A percentile compares a stretch with the other conserved stretches of the same genome.
Evolutionary conservation across 2,329 filamentous ascomycete species (phyloP).

Genomic region (Zalaria sp.): DNA sequence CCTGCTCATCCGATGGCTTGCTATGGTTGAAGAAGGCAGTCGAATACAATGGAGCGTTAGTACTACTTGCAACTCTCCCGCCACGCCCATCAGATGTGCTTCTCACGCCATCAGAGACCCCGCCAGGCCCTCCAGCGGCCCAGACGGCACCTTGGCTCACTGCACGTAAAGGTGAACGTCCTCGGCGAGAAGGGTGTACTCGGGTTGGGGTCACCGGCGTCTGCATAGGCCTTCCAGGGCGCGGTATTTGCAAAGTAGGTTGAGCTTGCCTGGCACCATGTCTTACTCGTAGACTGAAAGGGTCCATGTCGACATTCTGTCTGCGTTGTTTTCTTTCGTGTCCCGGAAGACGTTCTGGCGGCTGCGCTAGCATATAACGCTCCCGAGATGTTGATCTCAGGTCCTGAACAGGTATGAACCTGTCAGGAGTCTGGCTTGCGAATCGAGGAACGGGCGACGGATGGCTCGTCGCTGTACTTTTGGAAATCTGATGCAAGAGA

Average conservation of each 20-base stretch:
- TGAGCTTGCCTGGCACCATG: background rate
- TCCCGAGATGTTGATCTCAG: background rate
- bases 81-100: conserved; percentile 45
- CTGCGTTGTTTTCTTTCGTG: background rate
- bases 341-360: background rate
- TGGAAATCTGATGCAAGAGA: conserved; percentile 4
- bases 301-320: background rate
- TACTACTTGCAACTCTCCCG: conserved; percentile 51
- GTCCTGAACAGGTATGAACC: conserved; percentile 37
- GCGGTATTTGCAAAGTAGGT: background rate
- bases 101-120: conserved; percentile 19
- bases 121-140: conserved; percentile 61
- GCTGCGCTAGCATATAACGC: conserved; percentile 1
- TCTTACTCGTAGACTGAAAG: conserved; percentile 1
- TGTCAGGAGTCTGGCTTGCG: conserved; percentile 32
- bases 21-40: conserved; percentile 36
- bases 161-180: conserved; percentile 6
- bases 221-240: too few species aligned
- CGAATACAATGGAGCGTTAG: conserved; percentile 52
- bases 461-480: background rate
- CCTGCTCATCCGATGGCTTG: conserved; percentile 44
- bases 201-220: background rate
- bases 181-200: background rate
- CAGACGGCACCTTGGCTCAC: conserved; percentile 59
- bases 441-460: conserved; percentile 3